Evolutionary conservation across 306 rosid species (phyloP).

Genomic region (Chamaecrista fasciculata): DNA sequence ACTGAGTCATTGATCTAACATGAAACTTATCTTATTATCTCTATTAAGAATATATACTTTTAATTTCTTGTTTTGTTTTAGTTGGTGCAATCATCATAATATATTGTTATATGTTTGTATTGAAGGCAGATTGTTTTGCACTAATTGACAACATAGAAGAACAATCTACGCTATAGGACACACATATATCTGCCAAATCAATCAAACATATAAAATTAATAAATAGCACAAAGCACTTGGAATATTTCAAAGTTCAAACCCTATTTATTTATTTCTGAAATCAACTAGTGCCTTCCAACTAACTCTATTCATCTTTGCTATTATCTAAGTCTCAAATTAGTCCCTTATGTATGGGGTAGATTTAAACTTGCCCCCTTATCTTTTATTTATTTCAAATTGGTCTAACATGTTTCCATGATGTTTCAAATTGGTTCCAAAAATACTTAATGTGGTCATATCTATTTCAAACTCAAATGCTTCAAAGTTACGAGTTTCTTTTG

Average conservation of each 20-base stretch:
- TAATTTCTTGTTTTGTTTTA: not conserved
- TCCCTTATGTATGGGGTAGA: too few species aligned
- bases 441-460: too few species aligned
- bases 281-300: constrained; percentile 31
- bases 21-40: not conserved
- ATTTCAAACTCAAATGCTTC: too few species aligned
- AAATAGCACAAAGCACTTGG: not conserved
- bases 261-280: constrained; percentile 28
- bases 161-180: not conserved
- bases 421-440: too few species aligned
- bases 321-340: too few species aligned
- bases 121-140: not conserved
- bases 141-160: not conserved
- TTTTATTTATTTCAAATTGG: too few species aligned
- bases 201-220: not conserved
- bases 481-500: too few species aligned
- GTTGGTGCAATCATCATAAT: not conserved
- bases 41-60: not conserved
- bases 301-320: not conserved
- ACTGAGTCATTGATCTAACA: not conserved
- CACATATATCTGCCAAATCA: not conserved
- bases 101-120: not conserved
- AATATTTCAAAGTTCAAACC: constrained; percentile 26
- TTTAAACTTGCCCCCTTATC: too few species aligned
- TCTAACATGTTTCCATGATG: too few species aligned